Evolutionary conservation across 495 filamentous ascomycete genomes (phyloP), one percentile per base, ranked within the genome.

Genomic region (Penicillium cosmopolitanum): DNA sequence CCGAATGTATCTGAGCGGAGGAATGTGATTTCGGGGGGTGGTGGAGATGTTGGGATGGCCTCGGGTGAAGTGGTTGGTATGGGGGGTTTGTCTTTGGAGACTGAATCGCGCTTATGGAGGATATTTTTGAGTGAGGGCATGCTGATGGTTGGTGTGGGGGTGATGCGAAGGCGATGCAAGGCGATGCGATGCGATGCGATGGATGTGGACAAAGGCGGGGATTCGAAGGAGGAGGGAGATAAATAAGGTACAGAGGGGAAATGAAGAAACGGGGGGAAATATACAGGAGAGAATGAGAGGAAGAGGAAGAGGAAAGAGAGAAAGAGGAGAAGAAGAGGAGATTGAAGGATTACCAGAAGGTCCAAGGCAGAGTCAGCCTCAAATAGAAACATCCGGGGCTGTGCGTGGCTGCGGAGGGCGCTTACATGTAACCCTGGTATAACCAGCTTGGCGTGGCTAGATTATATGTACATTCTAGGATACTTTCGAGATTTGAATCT

Each of bases 1-100:
- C 86, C 86, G 55, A 87, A 78, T 12, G 94, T 96, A 68, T 94
- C 92, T 58, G 88, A 87, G 44, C 93, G 86, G 61, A 96, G 81
- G 79, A 98, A 90, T 57, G 81, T 92, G 77, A 97, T 89, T 67
- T 89, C 85, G 56, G 91, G 90, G 1, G 84, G 74, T 68, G 76
- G 58, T 61, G 65, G 63, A 25, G 58, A 56, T 18, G 54, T 40
- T 36, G 60, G 56, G 28, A 13, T 18, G 0, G 42, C 16, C 11
- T 38, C 36, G 36, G 36, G 13, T 10, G 34, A n/a, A 7, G 15
- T n/a, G 35, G 54, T 18, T 28, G 52, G 36, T 63, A 42, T 25
- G 28, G 38, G 2, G 13, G 40, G n/a, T 47, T 54, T 71, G 67
- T 57, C 69, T 65, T 38, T 78, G 9, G 52, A 16, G 70, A 80